Percentiles rank a stretch among this genome's conserved stretches.
These are phyloP conservation scores for Gossypium turneri DNA, from an alignment of 345 rosid species.

Conservation along the genomic window DNA sequence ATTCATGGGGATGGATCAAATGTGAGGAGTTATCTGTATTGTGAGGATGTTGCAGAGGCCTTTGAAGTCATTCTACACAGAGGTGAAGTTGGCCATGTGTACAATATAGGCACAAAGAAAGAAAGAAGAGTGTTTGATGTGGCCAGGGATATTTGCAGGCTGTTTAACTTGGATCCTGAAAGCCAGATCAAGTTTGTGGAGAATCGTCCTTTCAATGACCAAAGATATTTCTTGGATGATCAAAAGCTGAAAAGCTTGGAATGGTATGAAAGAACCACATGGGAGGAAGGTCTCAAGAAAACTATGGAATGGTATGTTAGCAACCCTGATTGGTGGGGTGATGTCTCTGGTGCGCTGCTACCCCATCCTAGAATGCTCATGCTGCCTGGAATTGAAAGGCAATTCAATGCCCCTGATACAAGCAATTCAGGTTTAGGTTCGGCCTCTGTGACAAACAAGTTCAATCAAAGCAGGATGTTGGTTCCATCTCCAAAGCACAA, in stretches of 20 bases:
- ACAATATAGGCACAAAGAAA: conserved; percentile 66
- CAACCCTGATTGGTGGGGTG: conserved; percentile 61
- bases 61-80: conserved; percentile 59
- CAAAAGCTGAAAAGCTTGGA: conserved; percentile 45
- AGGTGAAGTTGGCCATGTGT: conserved; percentile 75
- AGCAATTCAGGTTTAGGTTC: conserved; percentile 30
- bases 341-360: conserved; percentile 49
- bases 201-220: conserved; percentile 60
- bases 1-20: conserved; percentile 68
- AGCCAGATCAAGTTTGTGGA: conserved; percentile 54
- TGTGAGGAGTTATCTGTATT: conserved; percentile 60
- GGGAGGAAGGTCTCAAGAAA: conserved; percentile 52
- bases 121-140: conserved; percentile 70
- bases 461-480: conserved; percentile 29
- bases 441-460: conserved; percentile 1
- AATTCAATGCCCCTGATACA: conserved; percentile 34
- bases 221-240: conserved; percentile 51
- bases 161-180: conserved; percentile 51
- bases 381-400: conserved; percentile 56
- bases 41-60: conserved; percentile 75
- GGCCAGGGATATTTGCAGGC: conserved; percentile 56
- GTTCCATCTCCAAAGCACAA: conserved; percentile 33
- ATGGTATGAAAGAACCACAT: conserved; percentile 40
- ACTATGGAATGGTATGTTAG: conserved; percentile 50
- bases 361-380: conserved; percentile 64